Evolutionary conservation across 1,284 basidiomycete species (phyloP).

Genomic region (Ustilago bromivora): DNA sequence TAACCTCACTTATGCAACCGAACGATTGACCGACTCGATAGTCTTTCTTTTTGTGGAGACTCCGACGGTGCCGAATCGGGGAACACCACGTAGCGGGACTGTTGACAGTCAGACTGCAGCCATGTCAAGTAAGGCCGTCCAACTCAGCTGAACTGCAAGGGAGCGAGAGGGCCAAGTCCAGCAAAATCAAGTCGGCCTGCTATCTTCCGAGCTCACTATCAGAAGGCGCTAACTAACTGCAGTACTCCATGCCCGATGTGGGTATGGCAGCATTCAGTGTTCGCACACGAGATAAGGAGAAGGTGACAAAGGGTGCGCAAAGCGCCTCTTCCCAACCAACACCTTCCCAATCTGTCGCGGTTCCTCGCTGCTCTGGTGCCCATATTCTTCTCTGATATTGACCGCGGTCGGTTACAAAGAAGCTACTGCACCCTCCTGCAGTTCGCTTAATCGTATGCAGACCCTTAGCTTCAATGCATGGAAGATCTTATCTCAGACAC

Average conservation of each 20-base stretch:
- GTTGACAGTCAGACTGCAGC: background rate
- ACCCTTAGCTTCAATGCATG: conserved; percentile 12
- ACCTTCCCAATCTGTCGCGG: background rate
- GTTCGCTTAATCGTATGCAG: conserved; percentile 11
- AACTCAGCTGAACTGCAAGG: background rate
- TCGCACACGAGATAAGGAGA: conserved; percentile 1
- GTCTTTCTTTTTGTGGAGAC: conserved; percentile 4
- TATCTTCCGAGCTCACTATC: conserved; percentile 1
- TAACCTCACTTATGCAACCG: conserved; percentile 23
- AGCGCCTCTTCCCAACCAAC: background rate
- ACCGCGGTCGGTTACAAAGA: conserved; percentile 16
- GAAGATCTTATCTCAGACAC: conserved; percentile 18
- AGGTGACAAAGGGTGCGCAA: background rate
- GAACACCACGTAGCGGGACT: background rate
- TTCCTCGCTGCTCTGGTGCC: background rate
- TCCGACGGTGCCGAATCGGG: conserved; percentile 2
- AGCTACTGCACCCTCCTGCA: conserved; percentile 31
- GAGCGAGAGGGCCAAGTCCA: background rate
- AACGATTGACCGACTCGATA: conserved; percentile 6
- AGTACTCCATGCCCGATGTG: conserved; percentile 3
- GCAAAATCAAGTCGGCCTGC: background rate
- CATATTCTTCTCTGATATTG: background rate
- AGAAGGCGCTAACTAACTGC: background rate
- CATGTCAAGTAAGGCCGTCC: background rate
- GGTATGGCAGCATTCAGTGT: background rate